These are phyloP conservation scores for Yamadazyma songkhlaensis DNA, from an alignment of 1,139 yeast species.

Conservation along the genomic window DNA sequence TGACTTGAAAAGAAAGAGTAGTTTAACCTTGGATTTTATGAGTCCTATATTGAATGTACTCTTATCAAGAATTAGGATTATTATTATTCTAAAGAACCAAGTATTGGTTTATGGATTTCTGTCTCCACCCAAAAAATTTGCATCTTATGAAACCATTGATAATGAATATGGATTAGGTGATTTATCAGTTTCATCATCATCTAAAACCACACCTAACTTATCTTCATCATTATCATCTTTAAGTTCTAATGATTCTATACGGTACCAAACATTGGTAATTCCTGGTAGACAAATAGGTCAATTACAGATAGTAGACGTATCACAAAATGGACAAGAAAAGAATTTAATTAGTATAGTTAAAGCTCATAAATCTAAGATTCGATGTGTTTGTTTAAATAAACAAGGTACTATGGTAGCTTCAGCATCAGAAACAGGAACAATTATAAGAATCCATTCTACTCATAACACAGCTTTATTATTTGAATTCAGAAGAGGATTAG, in stretches of 20 bases:
- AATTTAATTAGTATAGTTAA: slow-evolving; percentile 70
- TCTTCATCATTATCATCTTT: slow-evolving; percentile 15
- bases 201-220: slow-evolving; percentile 10
- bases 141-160: slow-evolving; percentile 68
- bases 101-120: slow-evolving; percentile 78
- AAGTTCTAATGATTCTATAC: slow-evolving; percentile 17
- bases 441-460: slow-evolving; percentile 76
- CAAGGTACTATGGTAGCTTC: slow-evolving; percentile 83
- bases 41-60: slow-evolving; percentile 72
- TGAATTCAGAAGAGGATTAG: slow-evolving; percentile 88
- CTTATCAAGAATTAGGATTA: slow-evolving; percentile 69
- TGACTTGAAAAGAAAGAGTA: slow-evolving; percentile 74
- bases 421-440: slow-evolving; percentile 85
- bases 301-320: slow-evolving; percentile 71
- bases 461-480: slow-evolving; percentile 67
- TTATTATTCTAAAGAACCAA: slow-evolving; percentile 65
- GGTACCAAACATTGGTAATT: slow-evolving; percentile 61
- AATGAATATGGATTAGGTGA: slow-evolving; percentile 73
- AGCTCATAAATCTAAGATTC: slow-evolving; percentile 74
- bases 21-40: slow-evolving; percentile 72
- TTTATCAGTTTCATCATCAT: slow-evolving; percentile 36
- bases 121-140: slow-evolving; percentile 69
- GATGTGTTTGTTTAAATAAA: slow-evolving; percentile 65
- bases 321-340: slow-evolving; percentile 58
- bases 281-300: slow-evolving; percentile 74